These are phyloP conservation scores for Tuber melanosporum DNA, from an alignment of 495 filamentous ascomycete genomes.

Conservation along the genomic window DNA sequence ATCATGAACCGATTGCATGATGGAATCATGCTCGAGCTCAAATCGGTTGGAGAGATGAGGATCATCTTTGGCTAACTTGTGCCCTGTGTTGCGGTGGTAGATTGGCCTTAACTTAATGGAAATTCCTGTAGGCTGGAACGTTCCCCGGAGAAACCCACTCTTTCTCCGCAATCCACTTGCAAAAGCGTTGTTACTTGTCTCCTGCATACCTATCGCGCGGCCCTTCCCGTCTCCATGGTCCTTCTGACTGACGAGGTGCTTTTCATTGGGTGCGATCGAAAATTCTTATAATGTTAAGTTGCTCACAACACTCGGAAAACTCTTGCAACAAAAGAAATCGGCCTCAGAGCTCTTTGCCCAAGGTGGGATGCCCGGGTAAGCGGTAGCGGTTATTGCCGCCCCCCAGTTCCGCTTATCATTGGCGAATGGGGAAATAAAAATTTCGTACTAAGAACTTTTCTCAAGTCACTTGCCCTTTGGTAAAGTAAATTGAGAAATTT, in stretches of 20 bases:
- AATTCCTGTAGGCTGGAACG: background rate
- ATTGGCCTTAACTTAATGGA: background rate
- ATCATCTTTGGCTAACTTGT: background rate
- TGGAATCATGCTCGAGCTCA: background rate
- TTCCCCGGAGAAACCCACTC: background rate
- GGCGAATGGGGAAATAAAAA: background rate
- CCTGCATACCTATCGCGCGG: background rate
- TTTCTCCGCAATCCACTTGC: background rate
- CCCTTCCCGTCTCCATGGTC: background rate
- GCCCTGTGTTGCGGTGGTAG: background rate
- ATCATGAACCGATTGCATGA: background rate
- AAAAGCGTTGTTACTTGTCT: background rate
- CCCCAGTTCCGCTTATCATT: background rate
- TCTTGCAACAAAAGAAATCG: background rate
- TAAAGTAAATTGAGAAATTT: background rate
- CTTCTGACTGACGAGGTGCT: background rate
- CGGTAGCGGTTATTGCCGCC: background rate
- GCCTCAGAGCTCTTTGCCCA: background rate
- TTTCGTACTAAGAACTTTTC: background rate
- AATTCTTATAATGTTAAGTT: background rate
- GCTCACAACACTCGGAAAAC: background rate
- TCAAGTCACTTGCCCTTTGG: background rate
- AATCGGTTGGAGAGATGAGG: background rate
- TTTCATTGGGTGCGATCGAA: background rate
- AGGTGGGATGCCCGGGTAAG: too few relatives aligned